Conservation (phyloP, 1,139 yeast species). For the Suhomyces bokatorum region DNA sequence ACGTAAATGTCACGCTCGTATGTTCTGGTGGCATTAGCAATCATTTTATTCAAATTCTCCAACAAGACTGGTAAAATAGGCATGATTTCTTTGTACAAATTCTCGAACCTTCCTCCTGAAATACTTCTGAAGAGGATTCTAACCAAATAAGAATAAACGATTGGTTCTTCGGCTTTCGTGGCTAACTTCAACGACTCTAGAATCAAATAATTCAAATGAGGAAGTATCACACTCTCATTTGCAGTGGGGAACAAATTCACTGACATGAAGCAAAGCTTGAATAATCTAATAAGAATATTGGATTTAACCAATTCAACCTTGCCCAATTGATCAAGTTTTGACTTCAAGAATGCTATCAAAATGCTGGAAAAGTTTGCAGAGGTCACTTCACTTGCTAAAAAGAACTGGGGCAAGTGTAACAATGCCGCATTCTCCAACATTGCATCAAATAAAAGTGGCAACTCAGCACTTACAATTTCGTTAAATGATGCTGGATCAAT, state of each 20-base stretch:
- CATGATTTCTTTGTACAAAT: constrained; percentile 85
- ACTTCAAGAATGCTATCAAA: constrained; percentile 70
- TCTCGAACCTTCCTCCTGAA: constrained; percentile 94
- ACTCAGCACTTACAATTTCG: constrained; percentile 82
- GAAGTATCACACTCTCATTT: constrained; percentile 83
- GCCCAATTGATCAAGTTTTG: constrained; percentile 77
- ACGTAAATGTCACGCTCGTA: constrained; percentile 93
- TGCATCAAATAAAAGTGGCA: constrained; percentile 74
- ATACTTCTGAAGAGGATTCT: constrained; percentile 90
- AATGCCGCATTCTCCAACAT: constrained; percentile 85
- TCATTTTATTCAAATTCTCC: constrained; percentile 81
- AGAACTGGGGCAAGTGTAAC: constrained; percentile 89
- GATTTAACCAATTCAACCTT: constrained; percentile 77
- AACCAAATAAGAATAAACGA: constrained; percentile 83
- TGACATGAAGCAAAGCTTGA: constrained; percentile 93
- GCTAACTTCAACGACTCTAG: constrained; percentile 77
- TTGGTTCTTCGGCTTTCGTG: constrained; percentile 88
- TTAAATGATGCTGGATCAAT: constrained; percentile 95
- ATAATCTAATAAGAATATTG: constrained; percentile 77
- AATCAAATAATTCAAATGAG: constrained; percentile 82
- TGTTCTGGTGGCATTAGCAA: constrained; percentile 80
- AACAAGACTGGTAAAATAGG: constrained; percentile 85
- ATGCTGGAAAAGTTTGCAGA: constrained; percentile 93
- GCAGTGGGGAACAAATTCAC: constrained; percentile 86
- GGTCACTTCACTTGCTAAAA: constrained; percentile 89